Percentiles rank a stretch among this genome's conserved stretches.
phyloP scores from a whole-genome alignment of 495 filamentous ascomycete genomes.

The Penicillium dipodomyicola region DNA sequence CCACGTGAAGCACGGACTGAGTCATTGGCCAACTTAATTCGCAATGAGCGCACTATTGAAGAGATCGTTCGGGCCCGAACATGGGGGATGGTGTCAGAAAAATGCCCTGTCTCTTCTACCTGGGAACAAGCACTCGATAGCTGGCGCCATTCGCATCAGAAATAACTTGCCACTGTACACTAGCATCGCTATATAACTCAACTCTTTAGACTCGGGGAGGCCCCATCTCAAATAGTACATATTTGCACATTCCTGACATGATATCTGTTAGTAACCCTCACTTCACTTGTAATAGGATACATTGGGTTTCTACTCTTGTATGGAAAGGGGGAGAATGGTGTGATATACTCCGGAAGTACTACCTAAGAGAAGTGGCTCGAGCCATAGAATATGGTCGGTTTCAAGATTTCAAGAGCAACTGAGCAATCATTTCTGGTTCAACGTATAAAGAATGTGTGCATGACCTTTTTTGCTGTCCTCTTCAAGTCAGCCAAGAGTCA shows the following conservation, averaged over 20 bases:
- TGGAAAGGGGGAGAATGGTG: not conserved
- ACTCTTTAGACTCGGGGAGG: not conserved
- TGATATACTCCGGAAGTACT: not conserved
- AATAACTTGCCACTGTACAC: conserved; percentile 10
- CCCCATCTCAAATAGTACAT: not conserved
- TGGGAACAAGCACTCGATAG: conserved; percentile 65
- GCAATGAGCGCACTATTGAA: conserved; percentile 85
- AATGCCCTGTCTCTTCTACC: conserved; percentile 61
- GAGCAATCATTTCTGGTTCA: not conserved
- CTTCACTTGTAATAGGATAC: not conserved
- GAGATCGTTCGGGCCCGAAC: conserved; percentile 78
- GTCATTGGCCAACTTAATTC: conserved; percentile 68
- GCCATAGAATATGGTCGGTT: not conserved
- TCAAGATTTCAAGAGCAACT: not conserved
- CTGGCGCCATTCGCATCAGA: conserved; percentile 51
- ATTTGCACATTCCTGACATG: not conserved
- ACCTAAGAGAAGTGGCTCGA: not conserved
- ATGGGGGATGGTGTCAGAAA: conserved; percentile 77
- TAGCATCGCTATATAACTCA: not conserved
- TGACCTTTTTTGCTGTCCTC: not conserved
- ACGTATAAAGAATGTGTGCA: not conserved
- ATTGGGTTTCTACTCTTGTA: not conserved
- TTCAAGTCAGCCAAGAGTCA: not conserved
- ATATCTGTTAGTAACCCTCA: not conserved
- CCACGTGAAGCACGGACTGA: conserved; percentile 83